Percentiles rank a stretch among this genome's conserved stretches.
Conservation (phyloP, 305 asterid genomes). For the Fraxinus platypoda region DNA sequence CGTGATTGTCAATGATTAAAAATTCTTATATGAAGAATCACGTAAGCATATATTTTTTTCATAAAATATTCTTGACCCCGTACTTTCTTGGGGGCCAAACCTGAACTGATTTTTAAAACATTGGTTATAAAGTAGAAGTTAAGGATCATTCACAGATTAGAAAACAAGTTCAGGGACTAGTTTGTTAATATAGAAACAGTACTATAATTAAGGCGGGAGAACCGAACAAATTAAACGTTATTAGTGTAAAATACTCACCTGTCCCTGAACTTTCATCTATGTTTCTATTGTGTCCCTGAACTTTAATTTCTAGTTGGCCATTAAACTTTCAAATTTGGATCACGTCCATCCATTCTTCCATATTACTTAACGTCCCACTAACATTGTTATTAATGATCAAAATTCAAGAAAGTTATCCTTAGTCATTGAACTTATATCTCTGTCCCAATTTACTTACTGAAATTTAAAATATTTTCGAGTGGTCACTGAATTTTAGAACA, state of each 20-base stretch:
- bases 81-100: too few relatives aligned
- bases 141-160: background rate
- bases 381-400: too few relatives aligned
- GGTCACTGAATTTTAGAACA: too few relatives aligned
- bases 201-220: slow-evolving; percentile 77
- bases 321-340: background rate
- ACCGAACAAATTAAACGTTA: background rate
- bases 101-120: too few relatives aligned
- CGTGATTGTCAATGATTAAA: background rate
- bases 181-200: background rate
- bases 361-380: background rate
- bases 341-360: background rate
- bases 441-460: too few relatives aligned
- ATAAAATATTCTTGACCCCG: too few relatives aligned
- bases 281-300: background rate
- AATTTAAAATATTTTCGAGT: too few relatives aligned
- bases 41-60: background rate
- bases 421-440: too few relatives aligned
- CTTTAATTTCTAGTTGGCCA: background rate
- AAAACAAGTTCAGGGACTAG: background rate
- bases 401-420: too few relatives aligned
- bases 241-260: background rate
- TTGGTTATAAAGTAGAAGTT: background rate
- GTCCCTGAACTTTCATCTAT: background rate
- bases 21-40: too few relatives aligned